Base-by-base conservation (phyloP, 2,329 filamentous ascomycete species). In the Claviceps purpurea region DNA sequence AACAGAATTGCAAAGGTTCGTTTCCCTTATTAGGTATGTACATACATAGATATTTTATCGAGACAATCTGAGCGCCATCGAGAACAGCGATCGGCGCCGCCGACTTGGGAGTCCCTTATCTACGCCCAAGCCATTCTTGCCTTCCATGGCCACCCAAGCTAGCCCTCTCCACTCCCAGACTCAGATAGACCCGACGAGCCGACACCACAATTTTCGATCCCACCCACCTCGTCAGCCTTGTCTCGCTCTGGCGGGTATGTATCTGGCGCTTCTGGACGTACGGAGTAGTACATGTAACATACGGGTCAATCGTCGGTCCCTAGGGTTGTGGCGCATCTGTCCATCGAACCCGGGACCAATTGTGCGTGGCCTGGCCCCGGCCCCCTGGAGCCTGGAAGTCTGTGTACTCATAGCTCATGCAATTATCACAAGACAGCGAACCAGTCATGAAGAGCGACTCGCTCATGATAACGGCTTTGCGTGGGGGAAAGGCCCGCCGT, bases 11-110 rank as follows among this genome's bases (percentile, higher is more conserved):
- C 13, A 45, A n/a, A 30, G 42, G n/a, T 20, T 42, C 18, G 20
- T 14, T 42, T 42, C 20, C 42, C 10, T 11, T 34, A 4, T 11
- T 34, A 4, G 22, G 1, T 24, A 24, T 30, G 18, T 30, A 26
- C 7, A 7, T 8, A 26, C 22, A 3, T 26, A 6, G 5, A 5
- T 7, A 26, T 26, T 34, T 4, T 34, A 11, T 34, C 30, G 30
- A 11, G 30, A 34, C 30, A 26, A 11, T 30, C n/a, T 10, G 46
- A 10, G 10, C 20, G 18, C 34, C 18, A 39, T 39, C 13, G 46
- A 40, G n/a, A 34, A 41, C 47, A 50, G 47, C 48, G 51, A 50
- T 50, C 43, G 37, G 51, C 51, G 48, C 49, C 52, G 52, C 40
- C 45, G 44, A 51, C 49, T 38, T 22, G 49, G 49, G 39, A 47